A percentile compares a stretch with the other conserved stretches of the same genome.
Conservation (phyloP, 257 asterid species). For the Penstemon newberryi region DNA sequence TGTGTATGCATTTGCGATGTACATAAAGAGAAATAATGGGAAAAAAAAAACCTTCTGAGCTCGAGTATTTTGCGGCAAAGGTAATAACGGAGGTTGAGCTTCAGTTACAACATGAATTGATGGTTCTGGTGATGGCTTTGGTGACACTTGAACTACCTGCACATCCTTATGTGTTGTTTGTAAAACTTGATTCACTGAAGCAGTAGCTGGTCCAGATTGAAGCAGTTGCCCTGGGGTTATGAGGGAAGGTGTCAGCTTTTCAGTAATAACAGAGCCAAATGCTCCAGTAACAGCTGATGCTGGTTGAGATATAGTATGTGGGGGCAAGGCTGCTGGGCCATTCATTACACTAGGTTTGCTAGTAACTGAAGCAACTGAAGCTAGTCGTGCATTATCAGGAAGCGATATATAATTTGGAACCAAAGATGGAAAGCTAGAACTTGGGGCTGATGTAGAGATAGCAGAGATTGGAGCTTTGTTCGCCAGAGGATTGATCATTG, state of each 20-base stretch:
- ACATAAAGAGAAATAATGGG: conserved; percentile 3
- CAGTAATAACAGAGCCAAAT: conserved; percentile 46
- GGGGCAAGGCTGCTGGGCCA: conserved; percentile 42
- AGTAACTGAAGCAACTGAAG: conserved; percentile 42
- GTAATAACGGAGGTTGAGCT: conserved; percentile 88
- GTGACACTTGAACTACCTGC: conserved; percentile 77
- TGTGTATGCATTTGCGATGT: not conserved
- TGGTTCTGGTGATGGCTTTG: conserved; percentile 49
- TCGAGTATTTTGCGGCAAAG: conserved; percentile 65
- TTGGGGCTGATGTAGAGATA: conserved; percentile 40
- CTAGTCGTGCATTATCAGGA: conserved; percentile 43
- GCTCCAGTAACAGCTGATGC: conserved; percentile 42
- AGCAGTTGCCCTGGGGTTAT: conserved; percentile 88
- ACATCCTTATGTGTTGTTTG: conserved; percentile 80
- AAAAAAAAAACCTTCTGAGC: conserved; percentile 54
- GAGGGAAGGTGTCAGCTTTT: conserved; percentile 58
- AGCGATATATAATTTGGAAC: conserved; percentile 42
- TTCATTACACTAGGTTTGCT: conserved; percentile 45
- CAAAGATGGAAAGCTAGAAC: conserved; percentile 45
- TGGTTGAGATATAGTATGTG: conserved; percentile 46
- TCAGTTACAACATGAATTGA: conserved; percentile 51
- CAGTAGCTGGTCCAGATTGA: conserved; percentile 58
- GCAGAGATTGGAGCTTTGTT: conserved; percentile 54
- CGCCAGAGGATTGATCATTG: conserved; percentile 36
- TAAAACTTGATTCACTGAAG: conserved; percentile 46